Evolutionary conservation across 441 rosid species (phyloP).

Genomic region (Populus hybrid): DNA sequence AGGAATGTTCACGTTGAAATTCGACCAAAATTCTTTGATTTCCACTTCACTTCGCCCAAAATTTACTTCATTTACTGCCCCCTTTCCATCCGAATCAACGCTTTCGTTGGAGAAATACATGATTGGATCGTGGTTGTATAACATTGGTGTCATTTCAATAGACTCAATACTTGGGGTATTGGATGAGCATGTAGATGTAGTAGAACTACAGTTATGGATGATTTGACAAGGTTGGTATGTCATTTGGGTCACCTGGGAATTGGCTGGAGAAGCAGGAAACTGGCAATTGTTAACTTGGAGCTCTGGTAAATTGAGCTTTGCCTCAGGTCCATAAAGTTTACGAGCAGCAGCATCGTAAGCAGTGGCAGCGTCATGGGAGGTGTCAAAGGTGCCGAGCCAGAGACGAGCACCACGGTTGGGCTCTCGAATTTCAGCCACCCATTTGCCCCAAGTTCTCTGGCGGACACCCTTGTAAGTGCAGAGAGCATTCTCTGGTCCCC

Average conservation of each 20-base stretch:
- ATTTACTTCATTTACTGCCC: slow-evolving; percentile 20
- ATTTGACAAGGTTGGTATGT: slow-evolving; percentile 14
- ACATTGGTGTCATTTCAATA: slow-evolving; percentile 5
- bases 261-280: slow-evolving; percentile 1
- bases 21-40: slow-evolving; percentile 49
- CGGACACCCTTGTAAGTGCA: slow-evolving; percentile 95
- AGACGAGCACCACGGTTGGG: slow-evolving; percentile 94
- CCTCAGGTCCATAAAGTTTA: slow-evolving; percentile 70
- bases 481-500: slow-evolving; percentile 85
- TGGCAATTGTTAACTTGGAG: slow-evolving; percentile 10
- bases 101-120: slow-evolving; percentile 11
- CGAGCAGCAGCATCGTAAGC: slow-evolving; percentile 90
- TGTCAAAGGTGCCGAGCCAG: slow-evolving; percentile 93
- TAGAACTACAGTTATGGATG: slow-evolving; percentile 10
- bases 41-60: slow-evolving; percentile 28
- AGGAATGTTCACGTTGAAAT: slow-evolving; percentile 54
- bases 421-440: slow-evolving; percentile 97
- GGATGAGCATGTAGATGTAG: neutral
- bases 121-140: slow-evolving; percentile 11
- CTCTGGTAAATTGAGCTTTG: slow-evolving; percentile 76
- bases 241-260: slow-evolving; percentile 8
- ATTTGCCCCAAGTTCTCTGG: slow-evolving; percentile 97
- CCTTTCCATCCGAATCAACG: slow-evolving; percentile 10
- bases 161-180: slow-evolving; percentile 16
- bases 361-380: slow-evolving; percentile 75